Percentiles rank a stretch among this genome's conserved stretches.
Evolutionary conservation across 768 basidiomycete genomes (phyloP).

Genomic region (Hericium rajendrae): DNA sequence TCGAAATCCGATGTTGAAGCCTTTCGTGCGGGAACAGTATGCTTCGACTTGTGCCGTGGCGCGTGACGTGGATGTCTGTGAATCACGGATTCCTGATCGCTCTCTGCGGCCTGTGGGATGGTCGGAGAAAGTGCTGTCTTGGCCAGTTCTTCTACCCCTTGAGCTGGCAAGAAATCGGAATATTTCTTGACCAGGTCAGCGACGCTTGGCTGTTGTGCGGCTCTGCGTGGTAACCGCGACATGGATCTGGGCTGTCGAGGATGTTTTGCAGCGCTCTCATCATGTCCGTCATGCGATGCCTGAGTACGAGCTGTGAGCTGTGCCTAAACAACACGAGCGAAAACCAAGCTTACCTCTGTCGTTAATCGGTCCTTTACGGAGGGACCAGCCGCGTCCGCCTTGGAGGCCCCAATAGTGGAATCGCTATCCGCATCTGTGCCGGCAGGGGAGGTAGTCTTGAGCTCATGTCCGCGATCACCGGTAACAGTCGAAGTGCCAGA

Average conservation of each 20-base stretch:
- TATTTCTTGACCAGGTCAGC: slow-evolving; percentile 82
- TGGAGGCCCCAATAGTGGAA: slow-evolving; percentile 68
- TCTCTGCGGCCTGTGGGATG: slow-evolving; percentile 46
- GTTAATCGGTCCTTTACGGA: background rate
- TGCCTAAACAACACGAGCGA: background rate
- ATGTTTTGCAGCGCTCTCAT: background rate
- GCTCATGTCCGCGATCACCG: background rate
- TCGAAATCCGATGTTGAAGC: slow-evolving; percentile 79
- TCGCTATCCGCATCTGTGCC: slow-evolving; percentile 72
- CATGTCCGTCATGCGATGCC: background rate
- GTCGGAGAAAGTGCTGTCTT: slow-evolving; percentile 58
- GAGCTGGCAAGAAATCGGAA: slow-evolving; percentile 65
- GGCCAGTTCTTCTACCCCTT: slow-evolving; percentile 61
- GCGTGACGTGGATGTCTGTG: slow-evolving; percentile 26
- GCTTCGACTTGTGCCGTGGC: slow-evolving; percentile 39
- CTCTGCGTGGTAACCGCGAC: slow-evolving; percentile 59
- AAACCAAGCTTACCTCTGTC: slow-evolving; percentile 11
- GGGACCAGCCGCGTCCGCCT: slow-evolving; percentile 6
- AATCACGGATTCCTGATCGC: slow-evolving; percentile 58
- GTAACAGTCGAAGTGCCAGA: background rate
- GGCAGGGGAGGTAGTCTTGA: slow-evolving; percentile 4
- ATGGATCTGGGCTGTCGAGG: slow-evolving; percentile 19
- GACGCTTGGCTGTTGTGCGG: slow-evolving; percentile 51
- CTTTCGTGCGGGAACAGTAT: slow-evolving; percentile 39
- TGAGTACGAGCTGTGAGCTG: background rate